Evolutionary conservation across 306 rosid genomes (phyloP), one percentile per base, ranked within the genome.

Genomic region (Acmispon strigosus): DNA sequence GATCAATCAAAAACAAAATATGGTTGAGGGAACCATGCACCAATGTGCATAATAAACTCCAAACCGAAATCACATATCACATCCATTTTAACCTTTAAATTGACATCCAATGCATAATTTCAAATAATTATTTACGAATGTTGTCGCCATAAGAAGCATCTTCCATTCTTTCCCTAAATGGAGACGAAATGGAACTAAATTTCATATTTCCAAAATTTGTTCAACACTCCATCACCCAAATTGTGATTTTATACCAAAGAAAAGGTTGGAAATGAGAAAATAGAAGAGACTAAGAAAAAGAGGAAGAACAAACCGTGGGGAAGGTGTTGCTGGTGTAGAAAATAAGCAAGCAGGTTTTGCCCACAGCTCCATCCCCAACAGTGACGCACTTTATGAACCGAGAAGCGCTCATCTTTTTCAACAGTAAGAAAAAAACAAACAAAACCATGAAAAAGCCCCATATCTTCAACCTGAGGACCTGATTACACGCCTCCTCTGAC

Each of bases 321-420:
- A 95, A 95, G 70, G 99, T 91, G 79, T 95, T 95, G 90, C 99
- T 95, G 85, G 99, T 95, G 78, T 95, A 95, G 67, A 96, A 95
- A 83, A 95, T 95, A 34, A 95, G 88, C 87, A 95, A 89, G 77
- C 97, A 95, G 6, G 99, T 95, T 82, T 95, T 95, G 49, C 99
- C 99, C 69, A 95, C 99, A 74, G 97, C 99, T 58, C 99, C 99
- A 64, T 95, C 99, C 20, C 99, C 96, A 80, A 95, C 99, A 37
- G 97, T 95, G 44, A 95, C 99, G 76, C 96, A 95, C 87, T 91
- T 95, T 39, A 91, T 91, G 86, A 95, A 95, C 91, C 97, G 86
- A 55, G 99, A 95, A 74, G 99, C 96, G 80, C 97, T 91, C 99
- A 95, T 95, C 69, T 27, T 78, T 54, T 60, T n/a, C 32, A 19